These are phyloP conservation scores for Hericium alpestre DNA, from an alignment of 768 basidiomycete genomes.

Conservation along the genomic window DNA sequence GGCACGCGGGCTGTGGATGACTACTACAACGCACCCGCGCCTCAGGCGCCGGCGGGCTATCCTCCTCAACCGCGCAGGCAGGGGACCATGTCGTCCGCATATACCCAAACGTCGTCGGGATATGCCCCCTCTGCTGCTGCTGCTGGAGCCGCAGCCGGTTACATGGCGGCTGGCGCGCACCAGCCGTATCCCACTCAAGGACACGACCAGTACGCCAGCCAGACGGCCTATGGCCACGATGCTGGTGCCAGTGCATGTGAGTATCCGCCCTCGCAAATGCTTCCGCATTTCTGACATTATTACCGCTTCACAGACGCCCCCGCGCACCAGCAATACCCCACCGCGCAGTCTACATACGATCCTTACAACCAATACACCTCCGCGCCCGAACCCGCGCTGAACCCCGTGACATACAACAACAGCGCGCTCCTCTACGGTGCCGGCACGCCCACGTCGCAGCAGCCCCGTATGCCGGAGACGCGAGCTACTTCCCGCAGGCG, in stretches of 20 bases:
- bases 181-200: slow-evolving; percentile 19
- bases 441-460: neutral
- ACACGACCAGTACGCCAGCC: slow-evolving; percentile 10
- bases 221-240: slow-evolving; percentile 16
- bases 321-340: slow-evolving; percentile 38
- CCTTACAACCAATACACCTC: slow-evolving; percentile 30
- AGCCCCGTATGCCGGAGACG: slow-evolving; percentile 2
- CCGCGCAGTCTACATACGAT: slow-evolving; percentile 22
- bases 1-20: slow-evolving; percentile 70
- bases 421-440: slow-evolving; percentile 9
- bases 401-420: slow-evolving; percentile 31
- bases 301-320: slow-evolving; percentile 34
- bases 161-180: slow-evolving; percentile 3
- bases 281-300: neutral
- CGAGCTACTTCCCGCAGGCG: slow-evolving; percentile 4
- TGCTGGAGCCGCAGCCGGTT: slow-evolving; percentile 13
- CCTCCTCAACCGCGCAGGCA: slow-evolving; percentile 29
- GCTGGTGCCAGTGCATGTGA: slow-evolving; percentile 18
- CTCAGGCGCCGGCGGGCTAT: slow-evolving; percentile 28
- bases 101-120: slow-evolving; percentile 29
- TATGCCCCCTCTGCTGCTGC: slow-evolving; percentile 30
- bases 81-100: slow-evolving; percentile 15
- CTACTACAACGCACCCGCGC: slow-evolving; percentile 40
- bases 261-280: neutral
- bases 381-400: slow-evolving; percentile 22